Conservation (phyloP, 352 stramenopile genomes). For the Phytophthora sansomeana region DNA sequence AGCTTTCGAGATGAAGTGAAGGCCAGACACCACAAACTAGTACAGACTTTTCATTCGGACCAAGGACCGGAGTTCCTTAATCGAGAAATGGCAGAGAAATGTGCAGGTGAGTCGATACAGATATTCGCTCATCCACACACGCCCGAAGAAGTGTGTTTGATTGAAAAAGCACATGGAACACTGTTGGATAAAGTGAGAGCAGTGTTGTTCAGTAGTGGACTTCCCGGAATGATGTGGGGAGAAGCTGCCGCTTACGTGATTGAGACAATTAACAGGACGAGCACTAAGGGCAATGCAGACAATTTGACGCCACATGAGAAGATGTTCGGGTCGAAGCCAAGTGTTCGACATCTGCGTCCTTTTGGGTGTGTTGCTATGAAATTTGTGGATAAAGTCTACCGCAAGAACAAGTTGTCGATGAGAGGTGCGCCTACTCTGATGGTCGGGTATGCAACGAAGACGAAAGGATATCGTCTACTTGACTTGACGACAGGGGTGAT, state of each 20-base stretch:
- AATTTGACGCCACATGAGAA: slow-evolving; percentile 17
- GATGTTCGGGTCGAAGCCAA: slow-evolving; percentile 17
- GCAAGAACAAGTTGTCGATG: slow-evolving; percentile 14
- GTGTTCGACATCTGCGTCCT: slow-evolving; percentile 8
- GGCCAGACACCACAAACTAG: background rate
- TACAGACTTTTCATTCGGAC: slow-evolving; percentile 16
- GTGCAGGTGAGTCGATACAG: slow-evolving; percentile 13
- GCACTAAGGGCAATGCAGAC: slow-evolving; percentile 12
- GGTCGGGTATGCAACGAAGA: slow-evolving; percentile 16
- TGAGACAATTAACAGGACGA: slow-evolving; percentile 3
- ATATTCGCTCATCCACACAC: slow-evolving; percentile 17
- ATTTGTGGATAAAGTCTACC: slow-evolving; percentile 25
- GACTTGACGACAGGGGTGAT: slow-evolving; percentile 15
- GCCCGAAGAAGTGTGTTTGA: slow-evolving; percentile 4
- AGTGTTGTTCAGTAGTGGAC: slow-evolving; percentile 6
- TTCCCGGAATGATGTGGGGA: slow-evolving; percentile 12
- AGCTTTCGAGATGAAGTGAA: background rate
- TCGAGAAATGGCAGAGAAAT: background rate
- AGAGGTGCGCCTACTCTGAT: slow-evolving; percentile 5
- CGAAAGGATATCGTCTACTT: slow-evolving; percentile 20
- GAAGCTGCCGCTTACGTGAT: slow-evolving; percentile 15
- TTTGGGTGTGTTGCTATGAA: slow-evolving; percentile 20
- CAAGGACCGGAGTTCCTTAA: slow-evolving; percentile 15
- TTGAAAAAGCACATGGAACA: slow-evolving; percentile 1
- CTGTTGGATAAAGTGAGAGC: slow-evolving; percentile 6